Evolutionary conservation across 257 asterid species (phyloP).

Genomic region (Solanum raphanifolium): DNA sequence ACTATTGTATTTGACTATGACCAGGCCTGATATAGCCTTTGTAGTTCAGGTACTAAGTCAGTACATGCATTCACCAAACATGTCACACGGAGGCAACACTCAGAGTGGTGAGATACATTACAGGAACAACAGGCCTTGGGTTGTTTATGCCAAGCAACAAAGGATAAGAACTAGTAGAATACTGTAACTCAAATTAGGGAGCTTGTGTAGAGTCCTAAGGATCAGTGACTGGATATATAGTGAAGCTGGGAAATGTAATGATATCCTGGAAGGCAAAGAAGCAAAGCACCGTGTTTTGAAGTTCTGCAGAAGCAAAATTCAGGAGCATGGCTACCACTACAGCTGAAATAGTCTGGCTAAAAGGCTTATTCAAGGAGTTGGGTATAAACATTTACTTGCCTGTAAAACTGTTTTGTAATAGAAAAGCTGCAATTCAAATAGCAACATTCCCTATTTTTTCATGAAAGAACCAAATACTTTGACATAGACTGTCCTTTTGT

Average conservation of each 20-base stretch:
- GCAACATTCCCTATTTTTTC: not conserved
- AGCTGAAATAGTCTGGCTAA: not conserved
- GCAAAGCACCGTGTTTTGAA: not conserved
- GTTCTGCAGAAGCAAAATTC: not conserved
- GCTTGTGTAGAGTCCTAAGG: not conserved
- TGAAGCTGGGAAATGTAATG: not conserved
- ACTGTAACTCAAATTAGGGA: not conserved
- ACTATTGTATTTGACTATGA: not conserved
- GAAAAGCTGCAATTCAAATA: not conserved
- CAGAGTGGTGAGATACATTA: not conserved
- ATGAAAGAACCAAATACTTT: not conserved
- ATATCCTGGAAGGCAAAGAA: not conserved
- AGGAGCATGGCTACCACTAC: not conserved
- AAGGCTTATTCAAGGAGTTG: not conserved
- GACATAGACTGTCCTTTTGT: not conserved
- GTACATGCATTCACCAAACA: not conserved
- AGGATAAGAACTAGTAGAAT: not conserved
- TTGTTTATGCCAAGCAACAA: not conserved
- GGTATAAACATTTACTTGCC: not conserved
- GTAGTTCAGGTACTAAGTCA: not conserved
- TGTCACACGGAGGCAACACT: not conserved
- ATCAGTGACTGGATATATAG: not conserved
- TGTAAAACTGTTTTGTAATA: not conserved
- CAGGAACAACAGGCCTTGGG: not conserved
- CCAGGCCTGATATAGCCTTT: not conserved